Evolutionary conservation across 2,329 filamentous ascomycete species (phyloP), one percentile per base, ranked within the genome.

Genomic region (Hymenoscyphus salicellus): DNA sequence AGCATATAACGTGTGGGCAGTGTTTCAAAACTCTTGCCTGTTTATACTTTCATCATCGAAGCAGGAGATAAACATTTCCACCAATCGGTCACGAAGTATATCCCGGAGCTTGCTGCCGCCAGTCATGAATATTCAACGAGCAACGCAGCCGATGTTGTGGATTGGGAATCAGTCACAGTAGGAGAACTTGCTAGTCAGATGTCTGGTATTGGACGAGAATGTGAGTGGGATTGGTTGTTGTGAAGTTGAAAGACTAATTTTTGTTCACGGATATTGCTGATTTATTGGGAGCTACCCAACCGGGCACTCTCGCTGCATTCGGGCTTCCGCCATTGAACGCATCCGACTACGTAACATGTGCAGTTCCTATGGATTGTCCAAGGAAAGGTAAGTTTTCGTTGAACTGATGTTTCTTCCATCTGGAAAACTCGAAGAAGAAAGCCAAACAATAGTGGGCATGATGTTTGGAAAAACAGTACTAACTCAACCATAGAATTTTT

Each of bases 1-100:
- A 80, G 77, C 0, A 71, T 79, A 23, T 84, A 78, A 67, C 73
- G 76, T 2, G 70, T 79, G 3, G 78, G 74, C 16, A 82, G 80
- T 66, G 70, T 82, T 11, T 79, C 79, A 10, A 83, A 83, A 69
- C 69, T 81, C 6, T 76, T 80, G 65, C 79, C 77, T 2, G 75
- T 81, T 2, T 80, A 78, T 61, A 75, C 75, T 5, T 79, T 78
- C 65, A 72, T 82, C 20, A 73, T 75, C 16, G 75, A 79, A 63
- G 73, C 74, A n/a, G 79, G 80, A 1, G 77, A 79, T 61, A 65
- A 68, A 17, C 70, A 74, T 36, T 81, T 78, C 71, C 75, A 78
- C 46, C 73, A 77, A 3, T 77, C 78, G 6, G 76, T 81, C 61
- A 80, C 79, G 0, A 75, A 76, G 28, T 79, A 78, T 61, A 70